These are phyloP conservation scores for Barnettozyma californica DNA, from an alignment of 805 yeast genomes.

Conservation along the genomic window DNA sequence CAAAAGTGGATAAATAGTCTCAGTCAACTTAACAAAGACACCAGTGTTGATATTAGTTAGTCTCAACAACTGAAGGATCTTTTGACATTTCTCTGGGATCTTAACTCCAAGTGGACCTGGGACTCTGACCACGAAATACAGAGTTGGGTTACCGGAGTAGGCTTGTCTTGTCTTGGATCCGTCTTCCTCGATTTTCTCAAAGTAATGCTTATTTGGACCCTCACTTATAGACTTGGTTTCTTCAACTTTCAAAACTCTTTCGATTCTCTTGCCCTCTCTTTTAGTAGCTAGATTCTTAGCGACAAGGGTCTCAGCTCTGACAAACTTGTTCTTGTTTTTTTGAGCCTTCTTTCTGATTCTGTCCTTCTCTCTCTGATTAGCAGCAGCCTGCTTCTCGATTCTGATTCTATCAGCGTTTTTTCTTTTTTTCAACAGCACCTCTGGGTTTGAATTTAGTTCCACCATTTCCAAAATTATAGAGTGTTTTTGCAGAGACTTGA, in stretches of 20 bases:
- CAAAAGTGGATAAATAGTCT: conserved; percentile 55
- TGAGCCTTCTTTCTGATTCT: conserved; percentile 39
- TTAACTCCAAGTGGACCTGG: conserved; percentile 59
- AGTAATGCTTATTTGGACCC: conserved; percentile 25
- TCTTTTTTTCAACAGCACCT: conserved; percentile 70
- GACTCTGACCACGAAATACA: conserved; percentile 63
- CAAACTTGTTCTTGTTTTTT: conserved; percentile 43
- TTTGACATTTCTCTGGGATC: conserved; percentile 59
- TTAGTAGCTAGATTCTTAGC: conserved; percentile 59
- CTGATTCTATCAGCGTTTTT: conserved; percentile 72
- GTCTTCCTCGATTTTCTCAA: conserved; percentile 28
- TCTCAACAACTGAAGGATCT: conserved; percentile 56
- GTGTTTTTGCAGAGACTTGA: background rate
- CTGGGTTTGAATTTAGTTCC: conserved; percentile 64
- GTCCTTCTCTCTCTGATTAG: conserved; percentile 44
- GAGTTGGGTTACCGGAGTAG: conserved; percentile 40
- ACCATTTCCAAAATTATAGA: conserved; percentile 15
- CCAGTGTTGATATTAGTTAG: conserved; percentile 58
- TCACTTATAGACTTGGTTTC: conserved; percentile 29
- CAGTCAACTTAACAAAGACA: conserved; percentile 62
- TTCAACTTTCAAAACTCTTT: conserved; percentile 54
- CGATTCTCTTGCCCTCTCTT: conserved; percentile 64
- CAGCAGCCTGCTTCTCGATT: conserved; percentile 66
- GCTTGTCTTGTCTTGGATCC: conserved; percentile 30
- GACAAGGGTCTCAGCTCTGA: conserved; percentile 71